A percentile compares a stretch with the other conserved stretches of the same genome.
Conservation (phyloP, 768 basidiomycete genomes). For the Termitomyces sp. region DNA sequence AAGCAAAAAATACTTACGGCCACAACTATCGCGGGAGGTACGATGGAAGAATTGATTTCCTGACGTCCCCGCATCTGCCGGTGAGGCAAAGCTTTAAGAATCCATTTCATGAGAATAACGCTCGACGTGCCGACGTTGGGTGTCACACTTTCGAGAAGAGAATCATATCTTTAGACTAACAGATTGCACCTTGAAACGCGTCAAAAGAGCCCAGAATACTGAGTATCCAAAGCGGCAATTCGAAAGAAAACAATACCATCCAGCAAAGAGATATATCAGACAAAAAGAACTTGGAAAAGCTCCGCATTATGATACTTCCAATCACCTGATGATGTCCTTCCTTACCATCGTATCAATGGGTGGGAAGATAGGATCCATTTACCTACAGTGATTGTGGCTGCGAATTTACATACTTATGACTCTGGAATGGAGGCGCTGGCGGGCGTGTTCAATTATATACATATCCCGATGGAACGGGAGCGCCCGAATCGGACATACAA, state of each 20-base stretch:
- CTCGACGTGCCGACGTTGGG: background rate
- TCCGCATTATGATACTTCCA: background rate
- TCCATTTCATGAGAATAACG: background rate
- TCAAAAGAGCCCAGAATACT: background rate
- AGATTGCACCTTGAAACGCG: background rate
- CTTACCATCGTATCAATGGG: background rate
- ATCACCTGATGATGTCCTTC: constrained; percentile 8
- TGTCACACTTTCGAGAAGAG: background rate
- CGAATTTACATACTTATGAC: background rate
- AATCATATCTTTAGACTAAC: background rate
- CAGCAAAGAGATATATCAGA: too few species aligned
- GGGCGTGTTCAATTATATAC: background rate
- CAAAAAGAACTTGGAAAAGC: too few species aligned
- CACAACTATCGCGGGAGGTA: constrained; percentile 16
- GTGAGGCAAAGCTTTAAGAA: constrained; percentile 2
- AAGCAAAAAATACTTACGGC: constrained; percentile 9
- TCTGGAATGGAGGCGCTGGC: background rate
- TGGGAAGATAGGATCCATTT: background rate
- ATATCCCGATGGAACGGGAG: constrained; percentile 3
- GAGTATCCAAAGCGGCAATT: background rate
- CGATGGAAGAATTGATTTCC: constrained; percentile 5
- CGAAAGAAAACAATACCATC: background rate
- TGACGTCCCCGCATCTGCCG: constrained; percentile 15
- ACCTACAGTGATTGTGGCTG: constrained; percentile 7
- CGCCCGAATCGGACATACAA: background rate